Base-by-base conservation (phyloP, 352 stramenopile species). In the Phytophthora palmivora region DNA sequence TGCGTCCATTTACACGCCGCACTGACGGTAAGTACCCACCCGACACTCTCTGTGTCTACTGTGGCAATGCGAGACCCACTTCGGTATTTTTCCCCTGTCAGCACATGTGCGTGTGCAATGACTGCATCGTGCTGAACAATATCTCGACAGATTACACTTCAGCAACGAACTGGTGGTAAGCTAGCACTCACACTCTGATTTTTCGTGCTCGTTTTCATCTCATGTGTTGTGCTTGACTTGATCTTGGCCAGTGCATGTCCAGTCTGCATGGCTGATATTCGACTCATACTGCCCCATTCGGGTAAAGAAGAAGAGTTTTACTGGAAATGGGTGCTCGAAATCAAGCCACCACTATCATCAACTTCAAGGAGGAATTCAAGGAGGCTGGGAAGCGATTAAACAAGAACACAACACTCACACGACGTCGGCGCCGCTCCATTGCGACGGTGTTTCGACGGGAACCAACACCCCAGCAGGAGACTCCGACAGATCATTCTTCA, bases 61-160 rank as follows among this genome's bases (percentile, higher is more conserved):
- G 82, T 50, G 62, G 73, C 34, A 53, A 55, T 14, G 22, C 63
- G 1, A 47, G 22, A 18, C 78, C 73, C 1, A 74, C 15, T 0
- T 64, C 53, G 0, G 61, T 70, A 2, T 65, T 70, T 51, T 70
- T 70, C 19, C 61, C 60, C 21, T 91, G 82, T 26, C 74, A 89
- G 60, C 82, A 91, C 68, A 76, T 81, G 59, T 87, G 78, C 52
- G 76, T 85, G 14, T 91, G 82, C 63, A 72, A 87, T 32, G 45
- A 58, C 16, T 89, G 82, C 64, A 72, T 88, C 45, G 37, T 69
- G 6, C 46, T 60, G 6, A 71, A 87, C 43, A 41, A 76, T 24
- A 87, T 88, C 33, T 72, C 58, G 14, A 52, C 65, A 1, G 58
- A 80, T 36, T 58, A 58, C 15, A 44, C 58, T 2, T 50, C 67